Conservation (phyloP, 108 stramenopile genomes). For the Schizochytrium sp. region DNA sequence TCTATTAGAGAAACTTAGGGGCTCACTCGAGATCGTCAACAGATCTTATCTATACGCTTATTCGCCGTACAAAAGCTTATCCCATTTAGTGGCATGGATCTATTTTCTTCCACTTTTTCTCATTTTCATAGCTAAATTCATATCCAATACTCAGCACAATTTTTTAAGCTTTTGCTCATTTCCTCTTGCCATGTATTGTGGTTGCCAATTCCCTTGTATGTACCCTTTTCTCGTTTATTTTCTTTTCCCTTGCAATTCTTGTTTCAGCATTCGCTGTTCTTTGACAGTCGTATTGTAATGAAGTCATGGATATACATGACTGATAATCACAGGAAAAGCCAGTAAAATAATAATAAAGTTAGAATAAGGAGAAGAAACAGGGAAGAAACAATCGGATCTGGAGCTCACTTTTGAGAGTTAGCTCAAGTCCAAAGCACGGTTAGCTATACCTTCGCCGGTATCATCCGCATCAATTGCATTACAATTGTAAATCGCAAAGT, state of each 20-base stretch:
- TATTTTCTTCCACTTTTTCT: no score
- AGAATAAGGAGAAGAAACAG: background rate
- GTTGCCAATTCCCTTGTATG: no score
- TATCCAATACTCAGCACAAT: no score
- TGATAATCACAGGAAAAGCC: background rate
- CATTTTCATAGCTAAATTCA: no score
- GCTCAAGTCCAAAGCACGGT: background rate
- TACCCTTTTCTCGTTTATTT: no score
- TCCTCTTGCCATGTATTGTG: no score
- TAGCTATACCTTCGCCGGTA: conserved; percentile 19
- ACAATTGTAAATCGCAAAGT: conserved; percentile 47
- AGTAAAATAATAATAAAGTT: background rate
- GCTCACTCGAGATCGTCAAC: no score
- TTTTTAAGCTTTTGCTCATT: no score
- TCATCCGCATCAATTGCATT: conserved; percentile 50
- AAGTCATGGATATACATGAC: background rate
- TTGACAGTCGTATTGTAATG: background rate
- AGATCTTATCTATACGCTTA: no score
- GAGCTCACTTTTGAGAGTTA: background rate
- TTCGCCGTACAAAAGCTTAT: no score
- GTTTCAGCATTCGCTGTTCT: background rate
- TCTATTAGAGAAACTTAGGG: no score
- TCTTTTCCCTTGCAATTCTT: background rate
- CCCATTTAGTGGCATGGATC: no score
- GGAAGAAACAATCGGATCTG: background rate